Conservation (phyloP, 2,329 filamentous ascomycete genomes). For the Paracoccidioides lutzii region DNA sequence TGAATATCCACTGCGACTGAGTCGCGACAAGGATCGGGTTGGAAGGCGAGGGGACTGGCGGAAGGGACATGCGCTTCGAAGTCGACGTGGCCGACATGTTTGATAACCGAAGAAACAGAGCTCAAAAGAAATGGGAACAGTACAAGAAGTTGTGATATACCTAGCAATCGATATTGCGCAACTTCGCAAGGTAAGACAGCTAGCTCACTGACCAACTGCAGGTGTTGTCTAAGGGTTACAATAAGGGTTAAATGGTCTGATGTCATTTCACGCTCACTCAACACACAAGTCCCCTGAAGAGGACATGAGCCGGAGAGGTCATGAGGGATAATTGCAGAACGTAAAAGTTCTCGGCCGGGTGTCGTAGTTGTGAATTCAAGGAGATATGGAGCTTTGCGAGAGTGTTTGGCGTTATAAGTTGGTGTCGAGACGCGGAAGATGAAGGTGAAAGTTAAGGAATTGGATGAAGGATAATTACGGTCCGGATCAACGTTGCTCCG, state of each 20-base stretch:
- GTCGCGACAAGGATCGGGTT: slow-evolving; percentile 40
- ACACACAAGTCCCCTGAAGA: not conserved
- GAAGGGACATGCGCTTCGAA: slow-evolving; percentile 15
- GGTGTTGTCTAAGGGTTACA: not conserved
- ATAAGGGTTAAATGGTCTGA: not conserved
- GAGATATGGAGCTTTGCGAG: not conserved
- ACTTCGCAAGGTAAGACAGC: not conserved
- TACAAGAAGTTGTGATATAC: not conserved
- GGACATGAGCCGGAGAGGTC: not conserved
- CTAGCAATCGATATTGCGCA: not conserved
- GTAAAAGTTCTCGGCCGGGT: not conserved
- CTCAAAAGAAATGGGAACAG: not conserved
- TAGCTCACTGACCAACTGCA: not conserved
- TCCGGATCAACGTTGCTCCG: slow-evolving; percentile 1
- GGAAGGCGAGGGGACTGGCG: slow-evolving; percentile 25
- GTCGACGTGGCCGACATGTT: slow-evolving; percentile 17
- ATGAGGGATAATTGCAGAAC: not conserved
- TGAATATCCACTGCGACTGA: slow-evolving; percentile 78
- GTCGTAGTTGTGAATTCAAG: not conserved
- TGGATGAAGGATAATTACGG: not conserved
- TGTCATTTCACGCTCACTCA: not conserved
- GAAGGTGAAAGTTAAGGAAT: not conserved
- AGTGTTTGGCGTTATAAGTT: not conserved
- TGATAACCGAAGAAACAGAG: not conserved
- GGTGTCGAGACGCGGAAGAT: not conserved